Evolutionary conservation across 441 rosid species (phyloP), one percentile per base, ranked within the genome.

Genomic region (Rhodomyrtus psidioides): DNA sequence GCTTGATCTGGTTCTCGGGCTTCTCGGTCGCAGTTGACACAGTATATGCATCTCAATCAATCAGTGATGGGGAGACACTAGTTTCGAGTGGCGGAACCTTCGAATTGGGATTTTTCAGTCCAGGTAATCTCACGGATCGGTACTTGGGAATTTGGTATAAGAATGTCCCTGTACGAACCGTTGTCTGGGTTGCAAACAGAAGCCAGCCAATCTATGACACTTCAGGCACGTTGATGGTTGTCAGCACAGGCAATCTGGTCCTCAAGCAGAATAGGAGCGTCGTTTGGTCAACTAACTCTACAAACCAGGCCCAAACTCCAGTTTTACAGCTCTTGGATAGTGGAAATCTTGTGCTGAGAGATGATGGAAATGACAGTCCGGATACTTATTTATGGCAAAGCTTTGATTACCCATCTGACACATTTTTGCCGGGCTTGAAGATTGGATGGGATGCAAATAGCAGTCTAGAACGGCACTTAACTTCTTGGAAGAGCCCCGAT

Each of bases 181-280:
- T 81, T 51, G 83, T 81, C 56, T 81, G 83, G 83, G 83, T 81
- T 51, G 83, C 83, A 49, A 81, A 81, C 28, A 81, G 83, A 81
- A 51, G 57, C 55, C 53, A 81, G 13, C 83, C 83, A 49, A 0
- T 81, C 0, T 8, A 16, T 0, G 83, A 81, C 57, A 51, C 83
- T 49, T 49, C 55, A 16, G 83, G 55, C 34, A 28, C 42, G 34
- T 54, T 81, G 55, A 54, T 6, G 83, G 55, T 81, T 54, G 56
- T 19, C 24, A 54, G 57, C 56, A 54, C 55, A 4, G 83, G 83
- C 39, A 51, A 51, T 30, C 83, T 81, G 19, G 56, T 81, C 83
- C 55, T 81, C 57, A 54, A 39, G 26, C 83, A 49, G 83, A 49
- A 49, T n/a, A n/a, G 4, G 12, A 81, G 56, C 21, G 57, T 81